Base-by-base conservation (phyloP, 495 filamentous ascomycete species). In the Trichoderma virens region DNA sequence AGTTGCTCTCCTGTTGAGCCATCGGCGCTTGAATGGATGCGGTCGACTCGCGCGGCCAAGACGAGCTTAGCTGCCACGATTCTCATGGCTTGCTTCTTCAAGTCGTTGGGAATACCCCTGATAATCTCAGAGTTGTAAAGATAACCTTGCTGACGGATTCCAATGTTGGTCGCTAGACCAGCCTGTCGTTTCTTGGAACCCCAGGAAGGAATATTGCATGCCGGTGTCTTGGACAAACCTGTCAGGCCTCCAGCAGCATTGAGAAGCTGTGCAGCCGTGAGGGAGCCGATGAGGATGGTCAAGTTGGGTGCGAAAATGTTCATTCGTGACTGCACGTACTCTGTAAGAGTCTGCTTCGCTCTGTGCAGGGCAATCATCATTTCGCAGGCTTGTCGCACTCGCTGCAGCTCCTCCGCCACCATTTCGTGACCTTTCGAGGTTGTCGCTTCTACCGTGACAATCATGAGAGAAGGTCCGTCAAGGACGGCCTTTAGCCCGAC, bases 291-390 rank as follows among this genome's bases (percentile, higher is more conserved):
- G 34, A 98, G 83, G 20, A 86, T 86, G n/a, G 95, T 95, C 39
- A 97, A 79, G 68, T 98, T 98, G 9, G 94, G 94, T 13, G 95
- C 94, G 70, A 97, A 97, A 59, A 96, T 82, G 68, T 86, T 93
- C 90, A 98, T 97, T 65, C 94, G 91, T 38, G 93, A 97, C 77
- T 96, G 88, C n/a, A 97, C 93, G 70, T 93, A 98, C 68, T 94
- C 88, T 3, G 92, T 97, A 59, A 98, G 85, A 35, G 85, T 89
- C 63, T 84, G 88, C 73, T 96, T 96, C 59, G 93, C 93, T 59
- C 83, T 85, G 69, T 98, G 93, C 18, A 98, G 87, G 63, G 85
- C 84, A 43, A 97, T 79, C 43, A 91, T 90, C 85, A 91, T 93
- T 66, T 92, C 83, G 75, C 93, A 97, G 9, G 92, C 93, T 62